Conservation (phyloP, 2,329 filamentous ascomycete genomes). For the Aureobasidium sp. region DNA sequence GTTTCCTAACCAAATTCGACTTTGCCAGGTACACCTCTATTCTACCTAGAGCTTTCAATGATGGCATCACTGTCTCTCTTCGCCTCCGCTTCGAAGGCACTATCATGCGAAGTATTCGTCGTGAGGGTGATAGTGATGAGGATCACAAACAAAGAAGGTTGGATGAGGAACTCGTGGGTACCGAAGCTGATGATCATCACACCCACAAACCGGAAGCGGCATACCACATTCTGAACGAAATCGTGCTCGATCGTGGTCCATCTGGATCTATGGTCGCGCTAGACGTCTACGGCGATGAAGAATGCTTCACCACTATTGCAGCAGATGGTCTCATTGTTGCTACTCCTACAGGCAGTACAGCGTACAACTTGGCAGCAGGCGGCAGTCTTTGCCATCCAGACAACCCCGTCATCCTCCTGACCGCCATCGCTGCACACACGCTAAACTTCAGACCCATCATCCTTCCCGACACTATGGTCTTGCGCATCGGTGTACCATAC, state of each 20-base stretch:
- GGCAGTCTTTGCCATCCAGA: slow-evolving; percentile 92
- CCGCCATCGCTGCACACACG: slow-evolving; percentile 89
- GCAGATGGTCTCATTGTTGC: slow-evolving; percentile 91
- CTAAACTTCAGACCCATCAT: slow-evolving; percentile 95
- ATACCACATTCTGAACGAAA: slow-evolving; percentile 88
- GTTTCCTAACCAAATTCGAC: slow-evolving; percentile 90
- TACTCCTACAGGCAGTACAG: slow-evolving; percentile 88
- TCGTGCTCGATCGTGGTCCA: slow-evolving; percentile 90
- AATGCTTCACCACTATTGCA: slow-evolving; percentile 88
- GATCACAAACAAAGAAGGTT: slow-evolving; percentile 50
- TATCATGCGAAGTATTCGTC: slow-evolving; percentile 68
- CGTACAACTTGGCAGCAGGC: slow-evolving; percentile 93
- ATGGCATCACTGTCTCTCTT: slow-evolving; percentile 82
- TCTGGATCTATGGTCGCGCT: slow-evolving; percentile 90
- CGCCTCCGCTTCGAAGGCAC: slow-evolving; percentile 87
- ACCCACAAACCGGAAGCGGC: slow-evolving; percentile 80
- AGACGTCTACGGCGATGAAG: slow-evolving; percentile 88
- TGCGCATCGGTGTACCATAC: slow-evolving; percentile 90
- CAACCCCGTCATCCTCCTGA: slow-evolving; percentile 91
- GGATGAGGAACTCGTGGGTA: slow-evolving; percentile 81
- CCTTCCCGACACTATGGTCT: slow-evolving; percentile 87
- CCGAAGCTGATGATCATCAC: slow-evolving; percentile 71
- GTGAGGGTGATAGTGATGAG: slow-evolving; percentile 25
- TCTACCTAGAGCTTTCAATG: slow-evolving; percentile 61
- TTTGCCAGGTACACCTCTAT: slow-evolving; percentile 65